These are phyloP conservation scores for Phytophthora capsici DNA, from an alignment of 352 stramenopile genomes.

Conservation along the genomic window DNA sequence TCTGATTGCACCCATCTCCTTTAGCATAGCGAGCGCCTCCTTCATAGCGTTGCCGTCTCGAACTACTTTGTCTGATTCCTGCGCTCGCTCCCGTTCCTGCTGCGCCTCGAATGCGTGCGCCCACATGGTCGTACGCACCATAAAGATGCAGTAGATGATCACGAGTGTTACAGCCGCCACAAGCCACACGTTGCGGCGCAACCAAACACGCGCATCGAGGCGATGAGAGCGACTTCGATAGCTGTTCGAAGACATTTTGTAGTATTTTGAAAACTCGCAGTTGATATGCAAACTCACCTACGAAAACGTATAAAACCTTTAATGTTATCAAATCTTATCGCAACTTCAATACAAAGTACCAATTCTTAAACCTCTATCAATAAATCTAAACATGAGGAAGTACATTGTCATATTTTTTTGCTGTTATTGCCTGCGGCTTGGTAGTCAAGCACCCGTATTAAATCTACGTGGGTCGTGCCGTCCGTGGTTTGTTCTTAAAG, in stretches of 20 bases:
- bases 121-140: slow-evolving; percentile 44
- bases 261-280: neutral
- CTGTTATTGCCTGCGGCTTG: neutral
- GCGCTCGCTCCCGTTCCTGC: slow-evolving; percentile 4
- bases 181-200: slow-evolving; percentile 39
- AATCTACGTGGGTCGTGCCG: slow-evolving; percentile 26
- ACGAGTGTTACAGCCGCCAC: slow-evolving; percentile 33
- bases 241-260: slow-evolving; percentile 14
- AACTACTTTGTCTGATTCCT: slow-evolving; percentile 6
- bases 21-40: slow-evolving; percentile 15
- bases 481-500: slow-evolving; percentile 49
- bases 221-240: neutral
- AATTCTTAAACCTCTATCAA: neutral
- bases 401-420: neutral
- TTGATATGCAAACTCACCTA: neutral
- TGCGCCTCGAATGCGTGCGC: slow-evolving; percentile 18
- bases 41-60: slow-evolving; percentile 20
- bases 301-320: neutral
- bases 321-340: neutral
- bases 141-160: slow-evolving; percentile 46
- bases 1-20: slow-evolving; percentile 20
- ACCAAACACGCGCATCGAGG: slow-evolving; percentile 20
- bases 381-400: neutral
- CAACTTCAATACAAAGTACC: neutral
- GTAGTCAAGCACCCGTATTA: slow-evolving; percentile 2